Evolutionary conservation across 805 yeast species (phyloP), one percentile per base, ranked within the genome.

Genomic region (Candida montana): DNA sequence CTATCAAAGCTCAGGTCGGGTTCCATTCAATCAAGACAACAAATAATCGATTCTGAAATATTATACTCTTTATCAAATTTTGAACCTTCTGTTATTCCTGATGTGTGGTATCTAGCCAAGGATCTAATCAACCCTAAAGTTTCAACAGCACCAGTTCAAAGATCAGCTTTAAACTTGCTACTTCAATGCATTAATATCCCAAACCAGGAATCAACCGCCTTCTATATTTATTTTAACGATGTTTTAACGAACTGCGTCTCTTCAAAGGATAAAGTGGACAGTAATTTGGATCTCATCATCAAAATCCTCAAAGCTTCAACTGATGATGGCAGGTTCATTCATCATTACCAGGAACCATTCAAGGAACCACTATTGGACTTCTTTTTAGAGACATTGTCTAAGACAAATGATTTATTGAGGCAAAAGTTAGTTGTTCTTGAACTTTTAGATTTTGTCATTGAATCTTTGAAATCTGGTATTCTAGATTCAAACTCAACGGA

Each of bases 31-130:
- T 40, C 55, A 10, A 63, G 80, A 46, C 65, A 74, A 2, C 64
- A 71, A 2, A 79, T 83, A 0, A 79, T 84, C 0, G 65, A 64
- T 2, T 59, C 69, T 17, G 47, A 44, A 17, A 59, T 87, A 32
- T 62, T 74, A 7, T 69, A 69, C 2, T 65, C 77, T 3, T 59
- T 86, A 2, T 71, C 71, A 18, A 73, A 69, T 36, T 71, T 69
- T 37, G 65, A 80, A 3, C 70, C 79, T 3, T 68, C 81, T 0
- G 73, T 83, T 3, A 69, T 85, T 4, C 79, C 86, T 0, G 89
- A 83, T 47, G 68, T 86, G 2, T 87, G 96, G 96, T 77, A 81
- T 57, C 62, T 79, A 39, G 81, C 83, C 0, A 65, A 74, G 45
- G 75, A 71, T 38, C 60, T 81, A 57, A 68, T 84, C 38, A 64